A percentile compares a stretch with the other conserved stretches of the same genome.
These are phyloP conservation scores for Scutellaria baicalensis DNA, from an alignment of 257 asterid species.

Conservation along the genomic window DNA sequence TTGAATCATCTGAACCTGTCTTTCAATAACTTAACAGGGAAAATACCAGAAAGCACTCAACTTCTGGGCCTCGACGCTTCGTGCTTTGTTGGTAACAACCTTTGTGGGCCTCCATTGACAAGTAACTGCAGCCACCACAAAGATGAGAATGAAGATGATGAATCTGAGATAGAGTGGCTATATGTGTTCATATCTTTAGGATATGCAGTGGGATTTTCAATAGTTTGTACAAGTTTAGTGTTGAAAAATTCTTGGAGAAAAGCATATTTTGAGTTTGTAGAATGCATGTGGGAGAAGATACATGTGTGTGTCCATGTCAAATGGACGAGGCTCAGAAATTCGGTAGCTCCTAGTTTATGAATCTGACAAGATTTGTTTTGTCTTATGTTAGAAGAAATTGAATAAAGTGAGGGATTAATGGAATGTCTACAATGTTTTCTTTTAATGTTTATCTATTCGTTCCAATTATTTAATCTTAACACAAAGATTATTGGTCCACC, in stretches of 20 bases:
- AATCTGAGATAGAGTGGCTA: background rate
- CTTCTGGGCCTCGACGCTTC: background rate
- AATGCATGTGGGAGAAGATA: background rate
- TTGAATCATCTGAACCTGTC: slow-evolving; percentile 9
- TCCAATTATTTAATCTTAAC: too few species aligned
- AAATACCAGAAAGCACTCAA: background rate
- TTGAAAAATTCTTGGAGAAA: background rate
- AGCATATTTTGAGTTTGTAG: slow-evolving; percentile 1
- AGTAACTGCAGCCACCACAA: background rate
- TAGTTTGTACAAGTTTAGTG: background rate
- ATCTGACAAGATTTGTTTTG: too few species aligned
- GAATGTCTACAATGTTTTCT: too few species aligned
- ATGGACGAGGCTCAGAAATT: background rate
- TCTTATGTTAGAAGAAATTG: too few species aligned
- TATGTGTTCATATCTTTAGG: background rate
- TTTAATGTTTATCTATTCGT: too few species aligned
- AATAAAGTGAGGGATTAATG: too few species aligned
- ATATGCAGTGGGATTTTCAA: background rate
- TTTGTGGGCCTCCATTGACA: slow-evolving; percentile 20
- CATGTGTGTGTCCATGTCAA: background rate
- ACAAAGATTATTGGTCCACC: too few species aligned
- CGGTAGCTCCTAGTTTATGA: too few species aligned
- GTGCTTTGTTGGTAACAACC: slow-evolving; percentile 2
- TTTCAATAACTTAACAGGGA: background rate
- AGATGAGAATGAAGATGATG: background rate